Evolutionary conservation across 163 green algal genomes (phyloP).

Genomic region (Smithsoniella earleae): DNA sequence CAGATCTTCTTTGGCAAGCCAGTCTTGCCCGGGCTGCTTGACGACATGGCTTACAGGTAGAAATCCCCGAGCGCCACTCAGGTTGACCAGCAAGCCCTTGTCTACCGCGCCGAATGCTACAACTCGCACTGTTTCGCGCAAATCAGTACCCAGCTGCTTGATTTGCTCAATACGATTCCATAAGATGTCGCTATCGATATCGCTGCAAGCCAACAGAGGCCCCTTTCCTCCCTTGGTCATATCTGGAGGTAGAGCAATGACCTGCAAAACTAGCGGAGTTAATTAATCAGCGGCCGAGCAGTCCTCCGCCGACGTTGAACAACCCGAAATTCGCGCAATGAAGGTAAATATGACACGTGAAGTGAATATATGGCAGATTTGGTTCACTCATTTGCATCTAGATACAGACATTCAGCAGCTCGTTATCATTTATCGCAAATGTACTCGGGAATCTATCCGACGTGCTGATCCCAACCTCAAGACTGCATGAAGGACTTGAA

Average conservation of each 20-base stretch:
- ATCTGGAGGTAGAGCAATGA: conserved; percentile 32
- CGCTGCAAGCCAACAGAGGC: conserved; percentile 42
- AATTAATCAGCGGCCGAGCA: too few species aligned
- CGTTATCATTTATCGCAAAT: too few species aligned
- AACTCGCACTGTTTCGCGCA: conserved; percentile 41
- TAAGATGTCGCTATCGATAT: conserved; percentile 41
- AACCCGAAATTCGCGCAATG: too few species aligned
- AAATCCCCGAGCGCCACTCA: conserved; percentile 47
- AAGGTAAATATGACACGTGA: too few species aligned
- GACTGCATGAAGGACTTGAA: too few species aligned
- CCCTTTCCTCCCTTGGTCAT: conserved; percentile 34
- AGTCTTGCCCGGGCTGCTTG: conserved; percentile 32
- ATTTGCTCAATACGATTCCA: conserved; percentile 44
- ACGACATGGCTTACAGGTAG: conserved; percentile 53
- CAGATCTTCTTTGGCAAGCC: not conserved
- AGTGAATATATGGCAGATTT: too few species aligned
- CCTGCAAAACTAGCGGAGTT: too few species aligned
- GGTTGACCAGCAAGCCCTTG: conserved; percentile 41
- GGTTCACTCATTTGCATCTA: too few species aligned
- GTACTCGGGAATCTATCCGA: too few species aligned
- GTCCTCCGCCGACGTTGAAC: too few species aligned
- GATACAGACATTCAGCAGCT: too few species aligned
- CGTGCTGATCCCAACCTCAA: too few species aligned
- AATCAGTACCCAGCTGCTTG: conserved; percentile 35
- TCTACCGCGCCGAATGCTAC: conserved; percentile 42